Evolutionary conservation across 257 asterid genomes (phyloP).

Genomic region (Salvia rosmarinus): DNA sequence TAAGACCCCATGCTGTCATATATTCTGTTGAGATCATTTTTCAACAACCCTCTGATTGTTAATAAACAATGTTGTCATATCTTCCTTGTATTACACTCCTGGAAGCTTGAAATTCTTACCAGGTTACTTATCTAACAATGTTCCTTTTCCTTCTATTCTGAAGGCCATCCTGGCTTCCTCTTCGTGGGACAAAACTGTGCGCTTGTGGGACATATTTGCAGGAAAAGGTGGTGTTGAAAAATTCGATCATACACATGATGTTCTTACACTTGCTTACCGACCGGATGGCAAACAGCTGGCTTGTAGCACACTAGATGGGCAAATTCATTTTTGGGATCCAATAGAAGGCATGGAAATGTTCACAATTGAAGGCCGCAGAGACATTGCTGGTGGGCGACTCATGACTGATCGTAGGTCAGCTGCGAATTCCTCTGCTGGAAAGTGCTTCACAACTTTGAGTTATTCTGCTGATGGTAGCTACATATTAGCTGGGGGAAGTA

Average conservation of each 20-base stretch:
- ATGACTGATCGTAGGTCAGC: conserved; percentile 96
- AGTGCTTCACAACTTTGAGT: conserved; percentile 87
- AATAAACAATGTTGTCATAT: neutral
- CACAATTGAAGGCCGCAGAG: conserved; percentile 96
- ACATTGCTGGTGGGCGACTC: conserved; percentile 98
- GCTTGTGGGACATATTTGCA: conserved; percentile 93
- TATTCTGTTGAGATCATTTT: neutral
- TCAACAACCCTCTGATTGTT: conserved; percentile 11
- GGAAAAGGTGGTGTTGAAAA: conserved; percentile 92
- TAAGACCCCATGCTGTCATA: neutral
- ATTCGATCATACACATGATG: conserved; percentile 89
- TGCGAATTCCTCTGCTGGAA: conserved; percentile 84
- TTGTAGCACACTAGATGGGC: conserved; percentile 92
- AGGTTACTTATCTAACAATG: neutral
- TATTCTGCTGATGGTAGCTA: conserved; percentile 99
- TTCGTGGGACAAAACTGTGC: conserved; percentile 96
- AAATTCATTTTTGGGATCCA: conserved; percentile 97
- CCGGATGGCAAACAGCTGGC: conserved; percentile 99
- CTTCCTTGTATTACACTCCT: neutral
- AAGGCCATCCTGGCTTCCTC: conserved; percentile 93
- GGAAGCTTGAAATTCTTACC: conserved; percentile 18
- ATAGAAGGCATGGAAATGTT: conserved; percentile 77
- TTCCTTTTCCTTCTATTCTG: conserved; percentile 17
- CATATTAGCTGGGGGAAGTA: conserved; percentile 95
- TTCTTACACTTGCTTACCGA: conserved; percentile 82